phyloP scores from a whole-genome alignment of 805 yeast genomes.

The Ogataea chonburiensis region DNA sequence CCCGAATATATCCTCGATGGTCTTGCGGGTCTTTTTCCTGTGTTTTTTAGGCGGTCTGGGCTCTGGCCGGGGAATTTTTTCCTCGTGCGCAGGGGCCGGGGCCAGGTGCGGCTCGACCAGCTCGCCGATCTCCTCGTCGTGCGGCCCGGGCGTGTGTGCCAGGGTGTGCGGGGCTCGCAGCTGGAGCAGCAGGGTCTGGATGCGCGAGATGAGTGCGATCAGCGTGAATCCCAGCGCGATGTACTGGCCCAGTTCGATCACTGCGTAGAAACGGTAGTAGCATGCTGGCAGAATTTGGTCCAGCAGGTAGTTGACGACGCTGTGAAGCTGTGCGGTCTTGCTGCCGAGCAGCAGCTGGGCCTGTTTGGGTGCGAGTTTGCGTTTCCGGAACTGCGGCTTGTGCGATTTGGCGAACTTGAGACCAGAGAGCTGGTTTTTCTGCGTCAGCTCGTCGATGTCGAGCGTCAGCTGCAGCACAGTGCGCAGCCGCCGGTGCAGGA shows the following conservation, averaged over 20 bases:
- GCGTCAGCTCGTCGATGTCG: conserved; percentile 26
- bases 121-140: conserved; percentile 22
- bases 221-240: conserved; percentile 69
- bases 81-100: background rate
- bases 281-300: conserved; percentile 44
- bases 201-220: conserved; percentile 52
- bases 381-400: conserved; percentile 12
- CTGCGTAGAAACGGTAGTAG: conserved; percentile 60
- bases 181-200: conserved; percentile 31
- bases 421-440: conserved; percentile 9
- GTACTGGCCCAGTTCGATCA: conserved; percentile 75
- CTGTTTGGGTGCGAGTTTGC: conserved; percentile 9
- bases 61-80: background rate
- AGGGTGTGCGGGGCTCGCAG: conserved; percentile 17
- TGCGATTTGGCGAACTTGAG: conserved; percentile 13
- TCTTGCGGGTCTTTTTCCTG: conserved; percentile 48
- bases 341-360: conserved; percentile 5
- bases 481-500: conserved; percentile 56
- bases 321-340: conserved; percentile 10
- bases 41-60: conserved; percentile 24
- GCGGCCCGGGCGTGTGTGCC: conserved; percentile 16
- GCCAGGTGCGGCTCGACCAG: conserved; percentile 8
- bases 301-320: conserved; percentile 31
- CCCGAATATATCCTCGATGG: conserved; percentile 78
- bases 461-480: conserved; percentile 35